phyloP scores from a whole-genome alignment of 2,329 filamentous ascomycete species.

The Dactylellina sp. region DNA sequence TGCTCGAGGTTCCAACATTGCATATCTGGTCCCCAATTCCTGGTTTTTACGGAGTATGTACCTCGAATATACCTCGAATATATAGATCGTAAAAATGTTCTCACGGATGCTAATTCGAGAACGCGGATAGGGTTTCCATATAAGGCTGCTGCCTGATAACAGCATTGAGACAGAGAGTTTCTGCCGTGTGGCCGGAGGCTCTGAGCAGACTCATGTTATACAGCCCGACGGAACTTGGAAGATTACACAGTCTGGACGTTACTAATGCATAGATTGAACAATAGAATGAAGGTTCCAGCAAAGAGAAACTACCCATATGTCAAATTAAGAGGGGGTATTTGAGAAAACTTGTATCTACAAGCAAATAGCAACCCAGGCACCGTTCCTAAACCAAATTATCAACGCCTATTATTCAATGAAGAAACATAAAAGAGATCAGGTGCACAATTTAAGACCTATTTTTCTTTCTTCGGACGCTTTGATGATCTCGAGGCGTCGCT shows the following conservation, averaged over 20 bases:
- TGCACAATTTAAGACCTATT: constrained; percentile 14
- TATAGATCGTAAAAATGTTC: not conserved
- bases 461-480: constrained; percentile 54
- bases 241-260: constrained; percentile 12
- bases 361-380: not conserved
- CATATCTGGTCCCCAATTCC: constrained; percentile 48
- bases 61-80: not conserved
- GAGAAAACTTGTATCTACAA: constrained; percentile 5
- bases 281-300: not conserved
- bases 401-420: constrained; percentile 2
- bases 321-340: not conserved
- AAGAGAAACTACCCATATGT: constrained; percentile 1
- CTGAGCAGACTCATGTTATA: constrained; percentile 30
- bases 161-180: constrained; percentile 40
- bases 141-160: constrained; percentile 24
- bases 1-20: constrained; percentile 26
- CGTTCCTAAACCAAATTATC: not conserved
- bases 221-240: constrained; percentile 38
- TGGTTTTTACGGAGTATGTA: constrained; percentile 36
- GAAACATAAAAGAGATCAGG: not conserved
- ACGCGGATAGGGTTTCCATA: constrained; percentile 40
- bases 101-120: constrained; percentile 1
- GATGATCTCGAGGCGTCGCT: constrained; percentile 53
- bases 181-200: constrained; percentile 43
- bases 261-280: constrained; percentile 1